phyloP scores from a whole-genome alignment of 139 green algal species.

The Chlorella sorokiniana region DNA sequence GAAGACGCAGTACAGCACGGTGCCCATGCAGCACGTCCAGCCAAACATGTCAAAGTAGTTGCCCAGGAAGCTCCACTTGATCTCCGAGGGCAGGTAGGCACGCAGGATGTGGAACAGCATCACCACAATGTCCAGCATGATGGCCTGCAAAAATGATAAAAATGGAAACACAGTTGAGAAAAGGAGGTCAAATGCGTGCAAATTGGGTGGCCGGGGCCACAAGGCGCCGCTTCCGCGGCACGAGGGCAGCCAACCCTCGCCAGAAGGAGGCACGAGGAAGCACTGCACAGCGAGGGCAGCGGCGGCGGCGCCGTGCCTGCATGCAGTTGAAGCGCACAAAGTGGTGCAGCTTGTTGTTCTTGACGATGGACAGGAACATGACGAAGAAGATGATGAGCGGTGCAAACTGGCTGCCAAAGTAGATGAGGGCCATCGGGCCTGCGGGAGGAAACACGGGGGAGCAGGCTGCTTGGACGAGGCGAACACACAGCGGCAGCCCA shows the following conservation, averaged over 20 bases:
- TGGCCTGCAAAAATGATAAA: slow-evolving; percentile 48
- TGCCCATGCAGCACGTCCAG: slow-evolving; percentile 48
- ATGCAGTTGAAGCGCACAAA: slow-evolving; percentile 85
- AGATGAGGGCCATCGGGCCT: slow-evolving; percentile 59
- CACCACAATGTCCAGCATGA: slow-evolving; percentile 78
- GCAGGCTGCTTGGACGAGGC: background rate
- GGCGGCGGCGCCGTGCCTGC: slow-evolving; percentile 48
- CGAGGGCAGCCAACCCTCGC: background rate
- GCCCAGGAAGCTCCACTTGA: slow-evolving; percentile 60
- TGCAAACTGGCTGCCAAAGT: slow-evolving; percentile 71
- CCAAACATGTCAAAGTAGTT: slow-evolving; percentile 64
- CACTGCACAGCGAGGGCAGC: background rate
- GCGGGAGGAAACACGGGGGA: background rate
- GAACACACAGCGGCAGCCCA: background rate
- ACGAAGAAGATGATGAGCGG: slow-evolving; percentile 82
- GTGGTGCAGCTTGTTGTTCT: slow-evolving; percentile 78
- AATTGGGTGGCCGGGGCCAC: no score
- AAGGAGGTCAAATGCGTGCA: background rate
- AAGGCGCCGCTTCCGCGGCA: background rate
- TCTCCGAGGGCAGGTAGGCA: slow-evolving; percentile 67
- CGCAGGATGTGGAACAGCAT: slow-evolving; percentile 76
- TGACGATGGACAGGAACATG: slow-evolving; percentile 74
- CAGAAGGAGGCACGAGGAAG: background rate
- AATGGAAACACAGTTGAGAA: background rate
- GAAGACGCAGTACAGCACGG: slow-evolving; percentile 62